These are phyloP conservation scores for Boletus rufocinnamomeus DNA, from an alignment of 768 basidiomycete genomes.

Conservation along the genomic window DNA sequence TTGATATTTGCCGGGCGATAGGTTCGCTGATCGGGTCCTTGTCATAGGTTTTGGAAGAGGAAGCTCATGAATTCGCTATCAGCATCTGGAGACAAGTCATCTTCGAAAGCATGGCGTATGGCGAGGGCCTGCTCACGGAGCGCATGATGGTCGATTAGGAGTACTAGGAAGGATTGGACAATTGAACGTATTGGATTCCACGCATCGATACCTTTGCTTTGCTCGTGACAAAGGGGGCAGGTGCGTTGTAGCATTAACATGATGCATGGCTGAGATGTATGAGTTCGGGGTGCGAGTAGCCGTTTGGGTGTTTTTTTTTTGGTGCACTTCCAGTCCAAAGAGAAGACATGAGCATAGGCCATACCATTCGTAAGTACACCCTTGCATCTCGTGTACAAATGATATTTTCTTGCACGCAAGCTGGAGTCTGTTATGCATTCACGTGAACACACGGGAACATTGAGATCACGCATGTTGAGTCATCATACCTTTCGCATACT, in stretches of 20 bases:
- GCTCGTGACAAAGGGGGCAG: constrained; percentile 46
- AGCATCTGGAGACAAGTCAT: constrained; percentile 90
- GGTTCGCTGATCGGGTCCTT: constrained; percentile 1
- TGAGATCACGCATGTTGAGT: constrained; percentile 27
- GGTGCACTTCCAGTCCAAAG: constrained; percentile 17
- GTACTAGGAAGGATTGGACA: constrained; percentile 11
- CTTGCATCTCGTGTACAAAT: constrained; percentile 48
- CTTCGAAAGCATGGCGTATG: constrained; percentile 94
- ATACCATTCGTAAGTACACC: constrained; percentile 56
- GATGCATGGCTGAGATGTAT: constrained; percentile 42
- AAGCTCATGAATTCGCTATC: constrained; percentile 76
- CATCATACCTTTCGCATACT: constrained; percentile 13
- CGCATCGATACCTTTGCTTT: constrained; percentile 29
- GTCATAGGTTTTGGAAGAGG: constrained; percentile 85
- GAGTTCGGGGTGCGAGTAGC: constrained; percentile 32
- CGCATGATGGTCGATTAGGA: constrained; percentile 74
- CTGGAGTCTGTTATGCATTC: constrained; percentile 4
- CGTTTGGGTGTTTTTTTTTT: constrained; percentile 20
- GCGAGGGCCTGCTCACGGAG: constrained; percentile 85
- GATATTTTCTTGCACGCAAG: constrained; percentile 32
- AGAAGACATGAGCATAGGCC: constrained; percentile 26
- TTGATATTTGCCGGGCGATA: neutral
- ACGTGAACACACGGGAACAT: neutral
- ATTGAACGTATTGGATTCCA: constrained; percentile 20
- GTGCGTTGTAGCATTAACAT: constrained; percentile 61